Evolutionary conservation across 139 green algal species (phyloP).

Genomic region (Auxenochlorella pyrenoidosa): DNA sequence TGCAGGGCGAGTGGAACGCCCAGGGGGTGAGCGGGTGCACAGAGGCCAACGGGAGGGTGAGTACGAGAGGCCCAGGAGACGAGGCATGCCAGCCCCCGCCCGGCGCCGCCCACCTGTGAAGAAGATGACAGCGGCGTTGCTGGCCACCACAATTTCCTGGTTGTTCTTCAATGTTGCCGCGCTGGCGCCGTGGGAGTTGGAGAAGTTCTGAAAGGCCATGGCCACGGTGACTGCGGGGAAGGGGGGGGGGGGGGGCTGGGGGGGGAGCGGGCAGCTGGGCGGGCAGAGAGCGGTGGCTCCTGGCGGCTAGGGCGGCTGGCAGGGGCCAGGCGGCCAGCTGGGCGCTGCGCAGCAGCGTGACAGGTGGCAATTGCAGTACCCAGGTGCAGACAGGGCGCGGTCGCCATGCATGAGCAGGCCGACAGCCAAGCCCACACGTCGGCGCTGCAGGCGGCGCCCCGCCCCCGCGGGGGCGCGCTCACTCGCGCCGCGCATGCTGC

Average conservation of each 20-base stretch:
- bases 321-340: too few relatives aligned
- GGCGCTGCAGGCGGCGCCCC: not conserved
- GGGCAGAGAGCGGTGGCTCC: not conserved
- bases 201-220: constrained; percentile 75
- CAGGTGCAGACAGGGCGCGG: too few relatives aligned
- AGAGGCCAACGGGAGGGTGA: too few relatives aligned
- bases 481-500: constrained; percentile 67
- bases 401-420: not conserved
- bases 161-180: not conserved
- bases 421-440: too few relatives aligned
- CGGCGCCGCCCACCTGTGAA: constrained; percentile 8
- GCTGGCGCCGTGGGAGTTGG: not conserved
- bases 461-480: not conserved
- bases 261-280: not conserved
- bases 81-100: too few relatives aligned
- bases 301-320: too few relatives aligned
- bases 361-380: too few relatives aligned
- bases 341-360: too few relatives aligned
- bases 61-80: too few relatives aligned
- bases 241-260: not conserved
- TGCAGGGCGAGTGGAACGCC: too few relatives aligned
- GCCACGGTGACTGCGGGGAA: constrained; percentile 72
- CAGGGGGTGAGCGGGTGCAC: too few relatives aligned
- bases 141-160: constrained; percentile 23
- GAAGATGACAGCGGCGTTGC: constrained; percentile 24